A percentile compares a stretch with the other conserved stretches of the same genome.
phyloP scores from a whole-genome alignment of 2,329 filamentous ascomycete species.

The Pseudocercospora pini-densiflorae region DNA sequence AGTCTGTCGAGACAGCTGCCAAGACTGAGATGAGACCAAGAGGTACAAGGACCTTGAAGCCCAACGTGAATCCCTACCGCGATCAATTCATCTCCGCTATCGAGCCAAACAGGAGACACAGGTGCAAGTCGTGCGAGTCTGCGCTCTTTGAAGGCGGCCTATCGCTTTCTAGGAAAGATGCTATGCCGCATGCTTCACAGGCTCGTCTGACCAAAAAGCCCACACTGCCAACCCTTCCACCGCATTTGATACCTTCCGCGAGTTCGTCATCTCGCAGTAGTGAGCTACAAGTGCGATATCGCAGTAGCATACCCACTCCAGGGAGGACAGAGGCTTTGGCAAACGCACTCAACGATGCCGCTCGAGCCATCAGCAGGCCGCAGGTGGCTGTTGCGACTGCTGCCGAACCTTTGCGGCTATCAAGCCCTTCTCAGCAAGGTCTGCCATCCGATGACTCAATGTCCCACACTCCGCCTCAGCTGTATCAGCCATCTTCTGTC shows the following conservation, averaged over 20 bases:
- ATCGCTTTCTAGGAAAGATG: neutral
- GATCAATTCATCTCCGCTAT: neutral
- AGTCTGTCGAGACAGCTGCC: neutral
- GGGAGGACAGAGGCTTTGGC: conserved; percentile 12
- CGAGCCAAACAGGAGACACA: neutral
- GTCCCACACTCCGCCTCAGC: conserved; percentile 33
- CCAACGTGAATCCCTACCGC: conserved; percentile 10
- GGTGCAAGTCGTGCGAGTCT: conserved; percentile 17
- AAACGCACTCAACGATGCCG: conserved; percentile 46
- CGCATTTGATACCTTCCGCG: conserved; percentile 15
- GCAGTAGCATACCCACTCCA: neutral
- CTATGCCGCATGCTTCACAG: neutral
- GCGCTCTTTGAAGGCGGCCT: neutral
- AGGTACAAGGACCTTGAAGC: conserved; percentile 20
- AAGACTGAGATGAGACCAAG: neutral
- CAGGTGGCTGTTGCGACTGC: conserved; percentile 25
- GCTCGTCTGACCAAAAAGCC: neutral
- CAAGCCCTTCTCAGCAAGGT: conserved; percentile 13
- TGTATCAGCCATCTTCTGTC: conserved; percentile 36
- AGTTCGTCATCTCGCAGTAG: conserved; percentile 12
- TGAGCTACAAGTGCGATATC: neutral
- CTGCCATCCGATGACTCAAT: conserved; percentile 28
- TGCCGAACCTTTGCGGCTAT: conserved; percentile 13
- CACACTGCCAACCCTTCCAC: conserved; percentile 16
- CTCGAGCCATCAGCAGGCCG: conserved; percentile 41